Evolutionary conservation across 352 stramenopile species (phyloP).

Genomic region (Pythium vanterpoolii): DNA sequence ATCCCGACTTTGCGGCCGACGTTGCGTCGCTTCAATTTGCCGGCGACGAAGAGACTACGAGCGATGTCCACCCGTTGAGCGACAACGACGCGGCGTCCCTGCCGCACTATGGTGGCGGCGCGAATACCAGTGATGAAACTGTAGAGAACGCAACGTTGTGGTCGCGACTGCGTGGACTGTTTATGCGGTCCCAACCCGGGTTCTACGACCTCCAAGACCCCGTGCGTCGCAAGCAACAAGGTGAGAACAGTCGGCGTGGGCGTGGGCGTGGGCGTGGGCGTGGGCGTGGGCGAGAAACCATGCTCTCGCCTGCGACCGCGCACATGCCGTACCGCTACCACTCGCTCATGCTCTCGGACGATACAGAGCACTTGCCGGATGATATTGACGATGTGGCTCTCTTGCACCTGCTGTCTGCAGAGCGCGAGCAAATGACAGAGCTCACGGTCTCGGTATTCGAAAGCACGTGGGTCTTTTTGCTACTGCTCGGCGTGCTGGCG

Average conservation of each 20-base stretch:
- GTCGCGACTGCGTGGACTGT: slow-evolving; percentile 14
- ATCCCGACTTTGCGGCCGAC: slow-evolving; percentile 13
- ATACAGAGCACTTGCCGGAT: slow-evolving; percentile 11
- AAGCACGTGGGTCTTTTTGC: slow-evolving; percentile 74
- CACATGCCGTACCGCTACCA: slow-evolving; percentile 22
- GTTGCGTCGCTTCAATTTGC: slow-evolving; percentile 9
- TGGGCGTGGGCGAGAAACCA: not conserved
- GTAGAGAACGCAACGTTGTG: slow-evolving; percentile 10
- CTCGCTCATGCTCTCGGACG: slow-evolving; percentile 23
- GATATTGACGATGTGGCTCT: slow-evolving; percentile 30
- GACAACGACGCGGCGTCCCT: not conserved
- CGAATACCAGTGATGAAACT: not conserved
- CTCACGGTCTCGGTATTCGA: slow-evolving; percentile 51
- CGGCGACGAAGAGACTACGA: not conserved
- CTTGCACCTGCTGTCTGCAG: slow-evolving; percentile 27
- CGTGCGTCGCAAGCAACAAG: slow-evolving; percentile 30
- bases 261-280: not conserved
- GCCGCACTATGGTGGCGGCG: not conserved
- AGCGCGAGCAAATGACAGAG: slow-evolving; percentile 46
- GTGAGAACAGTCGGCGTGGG: slow-evolving; percentile 10
- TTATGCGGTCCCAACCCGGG: slow-evolving; percentile 19
- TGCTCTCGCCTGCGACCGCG: slow-evolving; percentile 14
- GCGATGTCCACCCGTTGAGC: not conserved
- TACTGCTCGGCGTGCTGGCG: slow-evolving; percentile 51
- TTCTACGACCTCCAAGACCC: slow-evolving; percentile 36